phyloP scores from a whole-genome alignment of 495 filamentous ascomycete genomes.

The Neurospora sp. region DNA sequence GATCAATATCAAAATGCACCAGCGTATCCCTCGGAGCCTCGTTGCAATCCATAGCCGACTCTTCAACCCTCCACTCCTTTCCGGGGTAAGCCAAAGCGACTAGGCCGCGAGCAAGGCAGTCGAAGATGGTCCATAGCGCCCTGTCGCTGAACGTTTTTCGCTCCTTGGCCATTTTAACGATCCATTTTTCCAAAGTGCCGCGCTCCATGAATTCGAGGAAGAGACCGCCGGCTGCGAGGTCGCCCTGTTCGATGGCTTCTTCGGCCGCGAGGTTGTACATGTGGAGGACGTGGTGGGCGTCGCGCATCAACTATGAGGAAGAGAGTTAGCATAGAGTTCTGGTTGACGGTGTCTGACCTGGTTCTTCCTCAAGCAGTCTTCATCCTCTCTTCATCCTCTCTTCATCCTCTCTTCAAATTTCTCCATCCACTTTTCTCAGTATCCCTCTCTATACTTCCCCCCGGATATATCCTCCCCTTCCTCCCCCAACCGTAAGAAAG shows the following conservation, averaged over 20 bases:
- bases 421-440: not conserved
- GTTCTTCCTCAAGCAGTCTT: not conserved
- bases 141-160: not conserved
- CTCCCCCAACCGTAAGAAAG: not conserved
- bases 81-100: not conserved
- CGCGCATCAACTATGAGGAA: not conserved
- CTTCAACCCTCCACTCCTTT: not conserved
- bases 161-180: not conserved
- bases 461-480: not conserved
- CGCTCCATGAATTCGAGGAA: not conserved
- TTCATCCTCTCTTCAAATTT: too few species aligned
- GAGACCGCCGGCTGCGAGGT: not conserved
- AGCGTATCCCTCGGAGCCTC: not conserved
- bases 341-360: not conserved
- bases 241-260: not conserved
- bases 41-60: not conserved
- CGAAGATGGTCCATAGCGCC: not conserved
- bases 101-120: not conserved
- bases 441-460: not conserved
- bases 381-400: not conserved
- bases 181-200: not conserved
- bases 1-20: not conserved
- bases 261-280: not conserved
- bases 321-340: not conserved
- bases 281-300: not conserved